These are phyloP conservation scores for Podospora bellae-mahoneyi DNA, from an alignment of 495 filamentous ascomycete species.

Conservation along the genomic window DNA sequence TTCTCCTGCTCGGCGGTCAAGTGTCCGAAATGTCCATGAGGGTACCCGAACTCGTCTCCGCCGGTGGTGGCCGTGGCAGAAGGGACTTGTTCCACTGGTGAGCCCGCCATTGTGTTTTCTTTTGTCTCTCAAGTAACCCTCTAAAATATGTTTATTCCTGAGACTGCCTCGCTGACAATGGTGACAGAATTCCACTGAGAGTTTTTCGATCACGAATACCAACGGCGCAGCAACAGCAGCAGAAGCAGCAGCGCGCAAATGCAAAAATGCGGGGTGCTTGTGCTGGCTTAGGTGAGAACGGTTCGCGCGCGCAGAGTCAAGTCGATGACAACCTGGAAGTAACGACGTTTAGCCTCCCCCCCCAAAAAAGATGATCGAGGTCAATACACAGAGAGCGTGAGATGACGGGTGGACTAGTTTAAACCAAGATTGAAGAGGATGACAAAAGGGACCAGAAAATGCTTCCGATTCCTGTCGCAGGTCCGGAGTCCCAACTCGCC, in stretches of 20 bases:
- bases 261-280: too few species aligned
- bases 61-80: constrained; percentile 19
- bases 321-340: too few species aligned
- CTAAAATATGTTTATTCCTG: background rate
- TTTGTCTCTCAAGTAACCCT: background rate
- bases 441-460: background rate
- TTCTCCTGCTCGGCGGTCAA: constrained; percentile 64
- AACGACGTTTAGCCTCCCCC: too few species aligned
- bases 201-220: too few species aligned
- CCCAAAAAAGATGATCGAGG: too few species aligned
- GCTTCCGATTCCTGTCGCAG: background rate
- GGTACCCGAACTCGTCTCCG: constrained; percentile 53
- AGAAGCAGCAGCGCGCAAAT: too few species aligned
- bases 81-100: constrained; percentile 19
- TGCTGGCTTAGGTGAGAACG: too few species aligned
- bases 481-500: background rate
- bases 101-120: constrained; percentile 9
- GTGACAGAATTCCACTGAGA: too few species aligned
- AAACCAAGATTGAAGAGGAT: background rate
- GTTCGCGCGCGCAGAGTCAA: too few species aligned
- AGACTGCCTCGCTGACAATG: too few species aligned
- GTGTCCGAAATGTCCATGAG: constrained; percentile 68
- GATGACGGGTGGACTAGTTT: background rate
- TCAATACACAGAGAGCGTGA: background rate
- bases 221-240: too few species aligned